Evolutionary conservation across 768 basidiomycete genomes (phyloP).

Genomic region (Trametes cinnabarina): DNA sequence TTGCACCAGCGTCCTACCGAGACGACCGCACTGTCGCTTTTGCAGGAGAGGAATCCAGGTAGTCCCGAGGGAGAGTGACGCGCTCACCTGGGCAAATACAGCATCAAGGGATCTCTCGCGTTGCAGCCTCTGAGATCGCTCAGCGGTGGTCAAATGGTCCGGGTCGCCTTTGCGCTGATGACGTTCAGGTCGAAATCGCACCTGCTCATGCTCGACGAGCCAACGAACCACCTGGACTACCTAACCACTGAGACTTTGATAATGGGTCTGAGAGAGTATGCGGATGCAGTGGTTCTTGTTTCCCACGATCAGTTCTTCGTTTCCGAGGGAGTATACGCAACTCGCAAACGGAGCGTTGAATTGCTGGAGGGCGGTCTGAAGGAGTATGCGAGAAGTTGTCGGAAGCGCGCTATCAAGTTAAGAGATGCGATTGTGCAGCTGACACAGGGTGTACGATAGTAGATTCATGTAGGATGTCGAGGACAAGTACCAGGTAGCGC

Average conservation of each 20-base stretch:
- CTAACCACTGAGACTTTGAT: slow-evolving; percentile 98
- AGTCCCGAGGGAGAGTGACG: slow-evolving; percentile 8
- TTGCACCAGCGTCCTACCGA: slow-evolving; percentile 10
- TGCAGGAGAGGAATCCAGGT: slow-evolving; percentile 6
- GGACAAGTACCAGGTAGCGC: slow-evolving; percentile 17
- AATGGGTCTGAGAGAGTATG: slow-evolving; percentile 94
- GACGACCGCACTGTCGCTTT: slow-evolving; percentile 11
- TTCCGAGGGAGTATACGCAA: slow-evolving; percentile 93
- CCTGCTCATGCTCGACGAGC: slow-evolving; percentile 89
- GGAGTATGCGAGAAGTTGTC: slow-evolving; percentile 7
- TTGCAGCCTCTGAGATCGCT: slow-evolving; percentile 65
- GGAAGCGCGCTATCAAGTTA: slow-evolving; percentile 10
- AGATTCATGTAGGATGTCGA: not conserved
- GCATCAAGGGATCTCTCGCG: slow-evolving; percentile 12
- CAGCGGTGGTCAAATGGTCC: slow-evolving; percentile 99
- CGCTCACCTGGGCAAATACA: slow-evolving; percentile 19
- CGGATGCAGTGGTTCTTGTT: slow-evolving; percentile 95
- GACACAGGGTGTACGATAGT: not conserved
- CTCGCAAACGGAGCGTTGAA: slow-evolving; percentile 83
- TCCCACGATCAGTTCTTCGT: slow-evolving; percentile 99
- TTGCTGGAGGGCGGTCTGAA: slow-evolving; percentile 15
- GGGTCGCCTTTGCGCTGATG: slow-evolving; percentile 84
- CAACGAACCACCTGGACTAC: slow-evolving; percentile 90
- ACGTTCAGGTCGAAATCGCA: slow-evolving; percentile 96
- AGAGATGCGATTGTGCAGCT: not conserved